Base-by-base conservation (phyloP, 2,329 filamentous ascomycete species). In the Ascochyta lentis region DNA sequence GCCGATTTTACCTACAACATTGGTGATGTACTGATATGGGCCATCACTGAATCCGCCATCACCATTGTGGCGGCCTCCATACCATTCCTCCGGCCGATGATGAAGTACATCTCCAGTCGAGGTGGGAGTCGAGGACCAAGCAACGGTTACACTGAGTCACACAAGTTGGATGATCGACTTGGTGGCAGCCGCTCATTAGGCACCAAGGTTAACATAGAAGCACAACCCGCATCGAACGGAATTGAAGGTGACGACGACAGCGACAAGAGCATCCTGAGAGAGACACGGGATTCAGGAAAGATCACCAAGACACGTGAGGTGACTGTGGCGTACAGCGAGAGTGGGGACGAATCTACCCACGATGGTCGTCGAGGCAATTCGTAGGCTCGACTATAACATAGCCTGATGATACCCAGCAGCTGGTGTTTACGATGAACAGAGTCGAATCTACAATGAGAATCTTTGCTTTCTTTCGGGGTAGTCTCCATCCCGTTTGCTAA, bases 21-120 rank as follows among this genome's bases (percentile, higher is more conserved):
- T 19, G 40, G 38, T 4, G 39, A 49, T 9, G 35, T 41, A 38
- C 27, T 59, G 24, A 68, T 70, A 41, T 73, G 67, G 69, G 58
- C 62, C 10, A 54, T 61, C 4, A 60, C 63, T 15, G 71, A 74
- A 54, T 60, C 68, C 15, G 57, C 66, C 3, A 43, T 70, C 2
- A 73, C 69, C 8, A 72, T 71, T 35, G 54, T 72, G 12, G 68
- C 69, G 9, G 59, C 60, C 10, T 72, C 64, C 1, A 65, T 72
- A 6, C 69, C 70, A 6, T 63, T 63, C 35, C 60, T 69, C 6
- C 66, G 70, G 6, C 58, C 66, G 8, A 60, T 73, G 16, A 45
- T 71, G 38, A 55, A 54, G 26, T 29, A 57, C 24, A 44, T 49
- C 23, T 35, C 48, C 1, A 45, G 16, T n/a, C 16, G 26, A 27